Base-by-base conservation (phyloP, 495 filamentous ascomycete genomes). In the Collariella sp. region DNA sequence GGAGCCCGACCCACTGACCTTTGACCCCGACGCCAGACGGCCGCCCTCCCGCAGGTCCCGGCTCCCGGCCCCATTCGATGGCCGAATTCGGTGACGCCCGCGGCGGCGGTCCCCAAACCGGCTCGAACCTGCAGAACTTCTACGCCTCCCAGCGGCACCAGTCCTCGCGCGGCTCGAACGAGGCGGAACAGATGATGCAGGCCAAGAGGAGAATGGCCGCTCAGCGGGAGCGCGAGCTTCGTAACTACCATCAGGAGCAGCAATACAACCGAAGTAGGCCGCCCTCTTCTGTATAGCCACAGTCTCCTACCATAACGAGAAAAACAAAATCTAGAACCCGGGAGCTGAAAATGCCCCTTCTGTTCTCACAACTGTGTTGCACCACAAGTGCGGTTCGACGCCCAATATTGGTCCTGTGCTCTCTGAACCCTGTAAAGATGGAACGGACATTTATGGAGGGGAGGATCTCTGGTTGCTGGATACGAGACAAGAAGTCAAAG, bases 221-320 rank as follows among this genome's bases (percentile, higher is more conserved):
- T 73, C 91, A 96, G 74, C 88, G 93, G 73, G 93, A 98, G 79
- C 87, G 94, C 72, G 93, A 98, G 77, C 83, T 98, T 72, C 89
- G 93, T 73, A 98, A 98, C 74, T 97, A 96, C 77, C 93, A 98
- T 74, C 93, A 96, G 77, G 93, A 98, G 79, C 93, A 98, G 80
- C 93, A 98, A 83, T 97, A 94, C 79, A 94, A 96, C 76, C 85
- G 91, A 85, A 96, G 93, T 98, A 81, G 78, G 78, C 78, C 77
- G 63, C 76, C 77, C 75, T 79, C 77, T 77, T 70, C 77, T 78
- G 74, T 77, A 76, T 78, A 76, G 71, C 73, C 73, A 68, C 68
- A 64, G 55, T 63, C 62, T 68, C 62, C 79, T 70, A 80, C 80
- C 75, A 72, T 74, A 79, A 73, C 68, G 60, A 68, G 64, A 63